A percentile compares a stretch with the other conserved stretches of the same genome.
Evolutionary conservation across 1,284 basidiomycete genomes (phyloP).

Genomic region (Pyrrhoderma noxium): DNA sequence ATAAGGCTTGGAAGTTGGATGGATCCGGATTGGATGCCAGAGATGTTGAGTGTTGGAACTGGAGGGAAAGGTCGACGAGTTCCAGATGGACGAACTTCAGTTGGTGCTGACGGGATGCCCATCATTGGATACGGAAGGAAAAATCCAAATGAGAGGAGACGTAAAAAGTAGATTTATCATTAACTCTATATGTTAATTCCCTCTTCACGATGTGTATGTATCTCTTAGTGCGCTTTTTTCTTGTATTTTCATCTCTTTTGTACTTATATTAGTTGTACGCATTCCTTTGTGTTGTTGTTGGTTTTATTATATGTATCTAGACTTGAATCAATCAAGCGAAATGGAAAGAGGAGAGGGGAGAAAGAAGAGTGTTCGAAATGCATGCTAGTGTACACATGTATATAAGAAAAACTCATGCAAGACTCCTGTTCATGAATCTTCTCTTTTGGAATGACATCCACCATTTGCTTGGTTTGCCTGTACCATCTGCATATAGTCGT

Average conservation of each 20-base stretch:
- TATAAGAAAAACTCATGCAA: slow-evolving; percentile 48
- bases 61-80: slow-evolving; percentile 67
- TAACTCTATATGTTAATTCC: too few species aligned
- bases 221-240: too few species aligned
- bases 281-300: not conserved
- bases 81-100: slow-evolving; percentile 43
- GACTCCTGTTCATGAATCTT: slow-evolving; percentile 87
- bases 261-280: not conserved
- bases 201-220: too few species aligned
- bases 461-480: slow-evolving; percentile 95
- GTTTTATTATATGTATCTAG: not conserved
- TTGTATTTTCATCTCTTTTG: not conserved
- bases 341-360: too few species aligned
- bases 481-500: slow-evolving; percentile 80
- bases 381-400: not conserved
- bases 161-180: slow-evolving; percentile 31
- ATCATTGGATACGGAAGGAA: slow-evolving; percentile 76
- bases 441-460: slow-evolving; percentile 99
- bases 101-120: slow-evolving; percentile 53
- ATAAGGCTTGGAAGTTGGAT: slow-evolving; percentile 73
- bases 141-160: slow-evolving; percentile 79
- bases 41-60: slow-evolving; percentile 69
- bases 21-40: slow-evolving; percentile 94
- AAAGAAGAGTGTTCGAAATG: not conserved
- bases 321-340: too few species aligned